Evolutionary conservation across 1,139 yeast genomes (phyloP).

Genomic region (Geotrichum klebahnii): DNA sequence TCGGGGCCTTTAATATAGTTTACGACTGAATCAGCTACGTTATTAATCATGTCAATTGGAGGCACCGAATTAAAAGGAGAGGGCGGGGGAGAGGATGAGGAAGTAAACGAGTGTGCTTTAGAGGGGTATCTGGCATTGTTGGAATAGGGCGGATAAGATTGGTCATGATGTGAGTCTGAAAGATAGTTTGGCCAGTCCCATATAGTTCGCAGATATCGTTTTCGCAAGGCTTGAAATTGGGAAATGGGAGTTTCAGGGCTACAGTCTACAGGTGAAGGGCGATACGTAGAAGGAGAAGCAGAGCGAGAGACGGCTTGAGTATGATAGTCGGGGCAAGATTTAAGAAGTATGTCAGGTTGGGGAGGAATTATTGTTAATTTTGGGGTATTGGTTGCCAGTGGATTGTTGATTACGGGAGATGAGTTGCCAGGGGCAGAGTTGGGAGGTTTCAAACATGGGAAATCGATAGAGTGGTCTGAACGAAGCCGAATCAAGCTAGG

Average conservation of each 20-base stretch:
- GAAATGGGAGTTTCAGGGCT: background rate
- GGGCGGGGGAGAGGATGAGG: background rate
- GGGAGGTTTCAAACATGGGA: too few relatives aligned
- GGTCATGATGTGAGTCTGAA: too few relatives aligned
- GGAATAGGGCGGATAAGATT: too few relatives aligned
- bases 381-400: background rate
- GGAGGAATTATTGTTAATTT: slow-evolving; percentile 1
- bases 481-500: background rate
- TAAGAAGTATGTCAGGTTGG: background rate
- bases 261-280: slow-evolving; percentile 4
- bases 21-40: background rate
- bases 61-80: background rate
- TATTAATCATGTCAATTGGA: background rate
- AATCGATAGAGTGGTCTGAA: too few relatives aligned
- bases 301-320: slow-evolving; percentile 1
- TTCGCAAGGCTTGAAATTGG: slow-evolving; percentile 1
- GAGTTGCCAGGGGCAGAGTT: too few relatives aligned
- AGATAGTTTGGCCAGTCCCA: slow-evolving; percentile 5
- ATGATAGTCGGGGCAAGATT: too few relatives aligned
- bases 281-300: slow-evolving; percentile 1
- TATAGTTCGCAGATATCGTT: background rate
- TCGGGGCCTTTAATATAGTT: background rate
- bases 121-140: background rate
- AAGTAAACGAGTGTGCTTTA: background rate
- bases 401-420: background rate